Percentiles rank a stretch among this genome's conserved stretches.
These are phyloP conservation scores for Eutrema yunnanense DNA, from an alignment of 345 rosid genomes.

Conservation along the genomic window DNA sequence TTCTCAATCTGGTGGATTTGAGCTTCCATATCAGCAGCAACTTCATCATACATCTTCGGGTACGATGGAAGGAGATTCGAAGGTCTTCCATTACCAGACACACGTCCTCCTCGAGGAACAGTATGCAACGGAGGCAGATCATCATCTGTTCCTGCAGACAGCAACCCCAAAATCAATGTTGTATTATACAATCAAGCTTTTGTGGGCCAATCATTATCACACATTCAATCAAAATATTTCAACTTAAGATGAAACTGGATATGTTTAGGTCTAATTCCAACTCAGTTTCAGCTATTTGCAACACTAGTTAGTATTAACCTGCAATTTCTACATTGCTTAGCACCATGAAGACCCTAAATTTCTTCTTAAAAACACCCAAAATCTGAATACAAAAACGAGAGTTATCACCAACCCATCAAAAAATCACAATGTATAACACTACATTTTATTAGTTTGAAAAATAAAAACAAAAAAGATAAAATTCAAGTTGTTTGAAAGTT, in stretches of 20 bases:
- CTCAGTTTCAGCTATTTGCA: background rate
- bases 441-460: background rate
- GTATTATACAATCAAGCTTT: background rate
- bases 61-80: constrained; percentile 41
- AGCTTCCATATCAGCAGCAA: constrained; percentile 66
- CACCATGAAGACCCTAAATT: background rate
- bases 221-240: background rate
- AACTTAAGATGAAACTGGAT: constrained; percentile 5
- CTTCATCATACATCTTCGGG: constrained; percentile 62
- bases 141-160: constrained; percentile 74
- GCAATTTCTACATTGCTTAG: background rate
- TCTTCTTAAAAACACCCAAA: background rate
- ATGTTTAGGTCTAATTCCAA: background rate
- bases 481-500: too few relatives aligned
- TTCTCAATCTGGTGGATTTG: constrained; percentile 85
- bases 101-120: constrained; percentile 57
- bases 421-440: constrained; percentile 7
- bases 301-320: background rate
- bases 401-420: background rate
- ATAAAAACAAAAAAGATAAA: too few relatives aligned
- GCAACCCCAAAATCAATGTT: background rate
- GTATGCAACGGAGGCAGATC: constrained; percentile 80
- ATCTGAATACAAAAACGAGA: background rate
- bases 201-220: background rate
- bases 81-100: constrained; percentile 65